These are phyloP conservation scores for Fraxinus americana DNA, from an alignment of 257 asterid genomes.

Conservation along the genomic window DNA sequence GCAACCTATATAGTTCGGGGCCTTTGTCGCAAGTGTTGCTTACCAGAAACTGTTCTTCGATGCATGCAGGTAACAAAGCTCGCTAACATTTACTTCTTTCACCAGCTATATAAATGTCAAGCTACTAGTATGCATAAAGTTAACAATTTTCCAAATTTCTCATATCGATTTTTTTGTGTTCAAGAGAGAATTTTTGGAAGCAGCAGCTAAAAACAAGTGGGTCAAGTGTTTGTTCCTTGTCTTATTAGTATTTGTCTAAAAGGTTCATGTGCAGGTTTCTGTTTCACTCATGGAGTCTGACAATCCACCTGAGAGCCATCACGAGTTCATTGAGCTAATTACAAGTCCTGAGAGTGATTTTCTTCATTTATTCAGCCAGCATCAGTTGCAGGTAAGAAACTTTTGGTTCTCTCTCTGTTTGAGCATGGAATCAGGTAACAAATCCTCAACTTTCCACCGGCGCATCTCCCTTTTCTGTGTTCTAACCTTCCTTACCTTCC, in stretches of 20 bases:
- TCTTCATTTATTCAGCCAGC: conserved; percentile 87
- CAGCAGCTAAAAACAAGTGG: background rate
- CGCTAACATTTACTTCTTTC: no score
- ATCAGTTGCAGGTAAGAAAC: conserved; percentile 77
- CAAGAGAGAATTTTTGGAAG: background rate
- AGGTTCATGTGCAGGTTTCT: conserved; percentile 56
- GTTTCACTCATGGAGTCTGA: conserved; percentile 76
- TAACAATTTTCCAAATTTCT: background rate
- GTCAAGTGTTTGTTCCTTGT: background rate
- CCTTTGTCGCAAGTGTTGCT: conserved; percentile 96
- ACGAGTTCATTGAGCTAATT: conserved; percentile 71
- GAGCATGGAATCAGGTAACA: background rate
- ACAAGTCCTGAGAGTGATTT: conserved; percentile 72
- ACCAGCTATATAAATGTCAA: no score
- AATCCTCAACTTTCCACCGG: background rate
- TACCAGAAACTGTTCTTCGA: conserved; percentile 91
- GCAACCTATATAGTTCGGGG: conserved; percentile 91
- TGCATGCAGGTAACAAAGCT: conserved; percentile 49
- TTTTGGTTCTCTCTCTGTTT: background rate
- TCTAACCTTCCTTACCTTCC: background rate
- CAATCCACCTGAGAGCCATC: conserved; percentile 65
- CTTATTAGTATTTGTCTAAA: conserved; percentile 10
- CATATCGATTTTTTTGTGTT: background rate
- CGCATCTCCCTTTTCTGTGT: background rate
- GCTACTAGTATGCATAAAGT: background rate